Evolutionary conservation across 23 red algal genomes (phyloP).

Genomic region (Gracilaria caudata): DNA sequence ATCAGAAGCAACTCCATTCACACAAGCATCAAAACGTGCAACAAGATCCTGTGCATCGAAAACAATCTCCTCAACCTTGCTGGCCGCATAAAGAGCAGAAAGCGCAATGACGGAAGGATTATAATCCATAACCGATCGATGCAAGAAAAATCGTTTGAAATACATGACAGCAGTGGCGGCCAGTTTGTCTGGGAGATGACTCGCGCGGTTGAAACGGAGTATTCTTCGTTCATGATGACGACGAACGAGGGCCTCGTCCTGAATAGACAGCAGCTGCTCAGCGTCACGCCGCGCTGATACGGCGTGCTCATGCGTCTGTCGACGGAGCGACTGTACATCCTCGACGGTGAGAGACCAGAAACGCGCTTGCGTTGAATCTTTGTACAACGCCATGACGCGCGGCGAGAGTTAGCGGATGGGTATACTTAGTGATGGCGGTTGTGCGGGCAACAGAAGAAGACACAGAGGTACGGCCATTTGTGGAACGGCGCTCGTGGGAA

Average conservation of each 20-base stretch:
- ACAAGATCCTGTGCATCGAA: slow-evolving; percentile 53
- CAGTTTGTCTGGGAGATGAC: slow-evolving; percentile 49
- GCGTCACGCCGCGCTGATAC: not conserved
- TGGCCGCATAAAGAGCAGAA: slow-evolving; percentile 54
- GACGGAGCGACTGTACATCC: slow-evolving; percentile 23
- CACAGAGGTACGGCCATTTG: not conserved
- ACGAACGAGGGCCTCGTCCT: slow-evolving; percentile 64
- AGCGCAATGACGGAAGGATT: slow-evolving; percentile 70
- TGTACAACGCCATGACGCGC: slow-evolving; percentile 54
- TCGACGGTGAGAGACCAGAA: slow-evolving; percentile 57
- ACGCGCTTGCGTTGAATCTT: slow-evolving; percentile 57
- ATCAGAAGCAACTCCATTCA: slow-evolving; percentile 40
- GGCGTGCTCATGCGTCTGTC: slow-evolving; percentile 22
- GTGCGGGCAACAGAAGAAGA: not conserved
- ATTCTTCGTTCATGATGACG: slow-evolving; percentile 70
- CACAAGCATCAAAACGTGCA: slow-evolving; percentile 43
- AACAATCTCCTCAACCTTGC: slow-evolving; percentile 78
- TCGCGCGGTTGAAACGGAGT: slow-evolving; percentile 50
- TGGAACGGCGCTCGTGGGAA: not conserved
- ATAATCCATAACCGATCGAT: slow-evolving; percentile 74
- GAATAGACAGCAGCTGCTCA: slow-evolving; percentile 3
- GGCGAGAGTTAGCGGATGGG: not conserved
- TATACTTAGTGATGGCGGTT: not conserved
- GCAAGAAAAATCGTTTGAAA: slow-evolving; percentile 82
- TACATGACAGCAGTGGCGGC: slow-evolving; percentile 81